phyloP scores from a whole-genome alignment of 768 basidiomycete genomes.

The Trametes sanguinea region DNA sequence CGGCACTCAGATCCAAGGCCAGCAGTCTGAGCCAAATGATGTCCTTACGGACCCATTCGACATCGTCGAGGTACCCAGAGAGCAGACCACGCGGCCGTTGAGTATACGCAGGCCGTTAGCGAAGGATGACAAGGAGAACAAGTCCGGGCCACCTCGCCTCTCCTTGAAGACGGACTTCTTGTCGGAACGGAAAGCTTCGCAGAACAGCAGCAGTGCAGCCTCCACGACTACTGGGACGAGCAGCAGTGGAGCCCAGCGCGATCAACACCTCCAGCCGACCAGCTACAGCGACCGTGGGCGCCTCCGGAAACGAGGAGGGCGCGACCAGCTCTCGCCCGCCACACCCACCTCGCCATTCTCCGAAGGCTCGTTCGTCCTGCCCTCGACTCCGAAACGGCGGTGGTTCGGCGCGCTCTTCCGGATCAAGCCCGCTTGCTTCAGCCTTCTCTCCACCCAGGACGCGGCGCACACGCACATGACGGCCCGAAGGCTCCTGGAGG shows the following conservation, averaged over 20 bases:
- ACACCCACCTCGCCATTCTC: conserved; percentile 45
- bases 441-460: conserved; percentile 60
- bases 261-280: conserved; percentile 57
- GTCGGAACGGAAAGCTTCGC: conserved; percentile 42
- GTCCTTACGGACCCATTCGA: conserved; percentile 9
- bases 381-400: conserved; percentile 49
- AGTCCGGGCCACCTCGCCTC: conserved; percentile 19
- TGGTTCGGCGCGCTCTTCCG: conserved; percentile 93
- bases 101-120: conserved; percentile 38
- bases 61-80: conserved; percentile 13
- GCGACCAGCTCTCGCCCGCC: conserved; percentile 41
- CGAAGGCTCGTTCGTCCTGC: conserved; percentile 41
- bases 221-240: conserved; percentile 15
- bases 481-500: conserved; percentile 71
- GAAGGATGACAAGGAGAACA: conserved; percentile 62
- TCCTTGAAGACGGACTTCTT: conserved; percentile 15
- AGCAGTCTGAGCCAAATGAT: background rate
- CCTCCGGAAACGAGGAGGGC: conserved; percentile 25
- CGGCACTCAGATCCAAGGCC: conserved; percentile 18
- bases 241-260: conserved; percentile 38
- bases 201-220: conserved; percentile 38
- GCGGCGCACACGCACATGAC: conserved; percentile 68
- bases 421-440: conserved; percentile 67
- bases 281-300: conserved; percentile 20
- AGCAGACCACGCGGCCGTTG: conserved; percentile 43